A percentile compares a stretch with the other conserved stretches of the same genome.
These are phyloP conservation scores for Irpex sp. DNA, from an alignment of 1,284 basidiomycete genomes.

Conservation along the genomic window DNA sequence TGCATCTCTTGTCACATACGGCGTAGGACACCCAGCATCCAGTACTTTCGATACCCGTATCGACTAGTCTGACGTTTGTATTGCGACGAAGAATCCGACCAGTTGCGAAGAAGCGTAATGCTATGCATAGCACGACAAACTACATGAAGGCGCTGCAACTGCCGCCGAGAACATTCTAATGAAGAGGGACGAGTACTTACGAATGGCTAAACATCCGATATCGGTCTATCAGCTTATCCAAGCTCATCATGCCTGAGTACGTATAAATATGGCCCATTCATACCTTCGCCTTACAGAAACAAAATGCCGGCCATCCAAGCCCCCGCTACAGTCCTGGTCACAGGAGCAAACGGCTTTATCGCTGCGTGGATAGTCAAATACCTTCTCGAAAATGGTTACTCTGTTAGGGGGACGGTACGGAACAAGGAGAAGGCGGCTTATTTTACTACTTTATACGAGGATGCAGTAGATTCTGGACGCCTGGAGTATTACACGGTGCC, in stretches of 20 bases:
- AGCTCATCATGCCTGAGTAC: background rate
- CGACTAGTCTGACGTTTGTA: too few relatives aligned
- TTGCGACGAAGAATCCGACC: too few relatives aligned
- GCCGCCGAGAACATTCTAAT: background rate
- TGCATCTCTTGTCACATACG: too few relatives aligned
- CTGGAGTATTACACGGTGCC: background rate
- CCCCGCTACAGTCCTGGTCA: constrained; percentile 37
- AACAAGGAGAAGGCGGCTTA: background rate
- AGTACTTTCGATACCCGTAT: too few relatives aligned
- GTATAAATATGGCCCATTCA: background rate
- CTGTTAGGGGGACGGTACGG: constrained; percentile 36
- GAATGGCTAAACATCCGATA: background rate
- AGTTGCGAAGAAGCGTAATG: background rate
- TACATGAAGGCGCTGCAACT: background rate
- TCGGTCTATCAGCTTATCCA: background rate
- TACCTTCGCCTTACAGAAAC: background rate
- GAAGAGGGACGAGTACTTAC: background rate
- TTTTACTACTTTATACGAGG: background rate
- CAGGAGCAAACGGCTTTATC: constrained; percentile 33
- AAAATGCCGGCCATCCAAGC: constrained; percentile 47
- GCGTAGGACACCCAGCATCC: too few relatives aligned
- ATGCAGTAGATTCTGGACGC: background rate
- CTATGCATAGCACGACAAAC: background rate
- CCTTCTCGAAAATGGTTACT: constrained; percentile 34
- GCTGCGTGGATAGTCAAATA: constrained; percentile 29